Percentiles rank a stretch among this genome's conserved stretches.
These are phyloP conservation scores for Macadamia tetraphylla DNA, from an alignment of 164 flowering plant species.

Conservation along the genomic window DNA sequence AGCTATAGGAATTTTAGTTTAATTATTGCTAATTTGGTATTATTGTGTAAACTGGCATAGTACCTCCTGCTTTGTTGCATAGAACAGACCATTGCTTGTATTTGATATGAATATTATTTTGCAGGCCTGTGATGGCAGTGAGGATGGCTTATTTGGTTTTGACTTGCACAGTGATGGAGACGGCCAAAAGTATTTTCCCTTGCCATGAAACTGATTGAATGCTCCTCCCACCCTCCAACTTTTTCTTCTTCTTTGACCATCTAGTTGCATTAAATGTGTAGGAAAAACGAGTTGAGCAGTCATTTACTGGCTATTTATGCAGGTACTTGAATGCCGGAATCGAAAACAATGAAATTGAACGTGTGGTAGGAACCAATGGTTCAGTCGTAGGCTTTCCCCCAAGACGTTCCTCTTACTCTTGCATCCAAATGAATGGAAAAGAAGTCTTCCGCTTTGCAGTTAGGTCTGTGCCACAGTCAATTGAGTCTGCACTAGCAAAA, in stretches of 20 bases:
- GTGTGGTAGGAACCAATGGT: slow-evolving; percentile 48
- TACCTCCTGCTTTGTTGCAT: not conserved
- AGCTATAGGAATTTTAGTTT: too few relatives aligned
- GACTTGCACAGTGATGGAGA: slow-evolving; percentile 93
- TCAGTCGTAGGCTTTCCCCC: slow-evolving; percentile 55
- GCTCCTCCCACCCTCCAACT: not conserved
- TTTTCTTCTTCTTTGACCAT: not conserved
- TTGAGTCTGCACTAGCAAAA: slow-evolving; percentile 62
- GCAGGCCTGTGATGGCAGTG: slow-evolving; percentile 77
- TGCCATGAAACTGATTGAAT: not conserved
- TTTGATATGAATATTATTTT: not conserved
- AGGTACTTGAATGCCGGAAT: slow-evolving; percentile 72
- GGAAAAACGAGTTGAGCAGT: not conserved
- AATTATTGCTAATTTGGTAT: too few relatives aligned
- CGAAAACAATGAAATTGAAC: slow-evolving; percentile 31
- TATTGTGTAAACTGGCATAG: not conserved
- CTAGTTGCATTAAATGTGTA: not conserved
- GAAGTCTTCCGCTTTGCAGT: slow-evolving; percentile 94
- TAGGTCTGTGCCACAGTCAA: slow-evolving; percentile 75
- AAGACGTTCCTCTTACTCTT: slow-evolving; percentile 49
- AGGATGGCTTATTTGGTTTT: slow-evolving; percentile 75
- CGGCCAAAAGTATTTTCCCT: slow-evolving; percentile 57
- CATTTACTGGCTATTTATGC: slow-evolving; percentile 16
- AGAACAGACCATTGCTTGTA: not conserved
- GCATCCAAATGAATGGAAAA: slow-evolving; percentile 88